Base-by-base conservation (phyloP, 1,284 basidiomycete species). In the Pulchroboletus neoregius region DNA sequence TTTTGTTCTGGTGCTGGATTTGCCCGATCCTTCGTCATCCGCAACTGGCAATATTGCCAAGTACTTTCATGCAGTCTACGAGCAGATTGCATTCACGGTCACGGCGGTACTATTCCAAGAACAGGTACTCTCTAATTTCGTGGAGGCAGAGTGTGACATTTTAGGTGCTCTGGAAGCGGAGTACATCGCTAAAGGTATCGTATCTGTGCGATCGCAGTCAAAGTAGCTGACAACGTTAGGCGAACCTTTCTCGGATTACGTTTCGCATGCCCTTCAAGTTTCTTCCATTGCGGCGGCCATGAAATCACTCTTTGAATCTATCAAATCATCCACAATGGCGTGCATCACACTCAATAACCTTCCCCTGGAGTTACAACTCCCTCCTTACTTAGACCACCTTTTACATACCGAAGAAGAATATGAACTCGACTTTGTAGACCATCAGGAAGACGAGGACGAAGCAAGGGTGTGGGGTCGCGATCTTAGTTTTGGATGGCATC, bases 41-140 rank as follows among this genome's bases (percentile, higher is more conserved):
- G 79, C 80, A 13, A 80, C 81, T 11, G 83, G 83, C n/a, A 86
- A 85, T 58, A 71, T 89, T 18, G 70, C 79, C 46, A 81, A 81
- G 63, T 89, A 91, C 58, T 87, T 91, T 57, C 87, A 94, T 62
- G 78, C 82, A 23, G 78, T 91, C 37, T 96, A 96, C 63, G 80
- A 90, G 52, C 91, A 94, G 59, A 79, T 94, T 39, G 84, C 86
- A 0, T 91, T 94, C 68, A 85, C 87, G 7, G 74, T 93, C 52
- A 90, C 92, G 2, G 94, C 93, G 2, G 91, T 93, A 5, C 74
- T 95, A 10, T 92, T 83, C 53, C 87, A 90, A 60, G 85, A 93
- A 57, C 91, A 96, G 69, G 84, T 92, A 7, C 66, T 84, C 49
- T 82, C 82, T 26, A 86, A 87, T 58, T 94, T 87, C 66, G 87